Percentiles rank a stretch among this genome's conserved stretches.
Evolutionary conservation across 2,329 filamentous ascomycete genomes (phyloP).

Genomic region (Aspergillus transmontanensis): DNA sequence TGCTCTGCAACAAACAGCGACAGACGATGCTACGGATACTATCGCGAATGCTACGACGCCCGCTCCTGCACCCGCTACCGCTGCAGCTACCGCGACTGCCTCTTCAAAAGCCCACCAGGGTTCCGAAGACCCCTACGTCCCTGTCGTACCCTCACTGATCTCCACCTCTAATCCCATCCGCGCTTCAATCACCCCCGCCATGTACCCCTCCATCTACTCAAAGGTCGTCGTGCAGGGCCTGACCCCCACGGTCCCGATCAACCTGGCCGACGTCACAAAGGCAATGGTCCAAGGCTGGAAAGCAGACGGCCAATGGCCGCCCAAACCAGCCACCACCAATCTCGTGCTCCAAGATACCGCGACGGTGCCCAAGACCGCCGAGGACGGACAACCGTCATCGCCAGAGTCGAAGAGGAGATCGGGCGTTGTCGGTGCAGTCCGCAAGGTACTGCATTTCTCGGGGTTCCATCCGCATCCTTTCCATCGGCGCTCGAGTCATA

Average conservation of each 20-base stretch:
- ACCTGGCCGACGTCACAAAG: constrained; percentile 76
- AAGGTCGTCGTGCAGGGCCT: constrained; percentile 81
- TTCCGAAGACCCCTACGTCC: constrained; percentile 62
- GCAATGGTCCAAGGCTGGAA: constrained; percentile 91
- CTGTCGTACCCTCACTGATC: constrained; percentile 72
- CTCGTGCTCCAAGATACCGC: constrained; percentile 35
- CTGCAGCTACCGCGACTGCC: constrained; percentile 7
- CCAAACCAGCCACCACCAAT: constrained; percentile 49
- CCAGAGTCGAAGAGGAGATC: constrained; percentile 31
- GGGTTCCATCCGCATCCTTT: constrained; percentile 38
- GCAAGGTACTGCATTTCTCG: constrained; percentile 43
- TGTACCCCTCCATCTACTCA: constrained; percentile 83
- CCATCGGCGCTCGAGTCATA: constrained; percentile 39
- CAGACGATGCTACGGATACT: background rate
- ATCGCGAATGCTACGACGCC: constrained; percentile 33
- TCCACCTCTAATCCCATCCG: constrained; percentile 76
- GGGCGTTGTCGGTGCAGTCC: constrained; percentile 43
- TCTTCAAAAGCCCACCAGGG: constrained; percentile 11
- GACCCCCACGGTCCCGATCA: constrained; percentile 85
- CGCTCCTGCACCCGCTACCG: constrained; percentile 8
- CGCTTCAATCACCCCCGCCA: constrained; percentile 69
- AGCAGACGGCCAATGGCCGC: constrained; percentile 89
- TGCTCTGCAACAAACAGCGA: constrained; percentile 24
- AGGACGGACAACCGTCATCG: constrained; percentile 12
- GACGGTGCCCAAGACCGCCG: constrained; percentile 24